Conservation (phyloP, 495 filamentous ascomycete species). For the Lasiosphaeria ovina region DNA sequence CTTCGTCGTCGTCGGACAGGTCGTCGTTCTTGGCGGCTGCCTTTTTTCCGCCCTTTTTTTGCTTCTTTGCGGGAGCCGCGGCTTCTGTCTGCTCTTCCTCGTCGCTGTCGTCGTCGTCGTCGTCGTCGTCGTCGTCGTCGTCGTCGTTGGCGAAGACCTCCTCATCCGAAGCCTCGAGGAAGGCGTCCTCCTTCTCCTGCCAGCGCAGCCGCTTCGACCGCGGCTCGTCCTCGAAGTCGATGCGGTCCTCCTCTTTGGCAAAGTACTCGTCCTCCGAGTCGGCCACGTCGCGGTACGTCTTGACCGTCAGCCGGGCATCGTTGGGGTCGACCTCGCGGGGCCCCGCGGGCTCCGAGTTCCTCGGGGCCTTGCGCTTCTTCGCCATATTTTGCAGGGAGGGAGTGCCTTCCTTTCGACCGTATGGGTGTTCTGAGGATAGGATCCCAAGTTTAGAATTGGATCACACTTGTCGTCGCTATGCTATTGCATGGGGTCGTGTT, state of each 20-base stretch:
- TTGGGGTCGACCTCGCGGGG: slow-evolving; percentile 51
- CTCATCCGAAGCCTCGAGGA: slow-evolving; percentile 76
- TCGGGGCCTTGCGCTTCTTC: slow-evolving; percentile 75
- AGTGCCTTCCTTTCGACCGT: not conserved
- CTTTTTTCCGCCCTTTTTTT: slow-evolving; percentile 23
- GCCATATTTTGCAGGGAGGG: slow-evolving; percentile 55
- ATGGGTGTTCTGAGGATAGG: not conserved
- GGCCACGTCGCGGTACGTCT: slow-evolving; percentile 79
- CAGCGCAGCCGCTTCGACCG: slow-evolving; percentile 72
- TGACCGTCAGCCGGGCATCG: slow-evolving; percentile 58
- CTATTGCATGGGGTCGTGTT: no score
- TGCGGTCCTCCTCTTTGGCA: slow-evolving; percentile 77
- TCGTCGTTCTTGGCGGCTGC: slow-evolving; percentile 4
- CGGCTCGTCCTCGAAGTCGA: slow-evolving; percentile 78
- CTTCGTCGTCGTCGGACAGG: slow-evolving; percentile 38
- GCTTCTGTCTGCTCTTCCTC: slow-evolving; percentile 25
- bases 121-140: slow-evolving; percentile 53
- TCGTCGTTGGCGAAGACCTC: slow-evolving; percentile 66
- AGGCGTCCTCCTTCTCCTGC: slow-evolving; percentile 57
- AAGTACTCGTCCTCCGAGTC: slow-evolving; percentile 93
- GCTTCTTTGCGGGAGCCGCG: slow-evolving; percentile 14
- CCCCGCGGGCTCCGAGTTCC: slow-evolving; percentile 38
- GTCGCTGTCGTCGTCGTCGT: slow-evolving; percentile 36
- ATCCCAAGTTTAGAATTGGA: no score
- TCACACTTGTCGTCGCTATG: no score